Percentiles rank a stretch among this genome's conserved stretches.
phyloP scores from a whole-genome alignment of 495 filamentous ascomycete genomes.

The Margaritispora aquatica region DNA sequence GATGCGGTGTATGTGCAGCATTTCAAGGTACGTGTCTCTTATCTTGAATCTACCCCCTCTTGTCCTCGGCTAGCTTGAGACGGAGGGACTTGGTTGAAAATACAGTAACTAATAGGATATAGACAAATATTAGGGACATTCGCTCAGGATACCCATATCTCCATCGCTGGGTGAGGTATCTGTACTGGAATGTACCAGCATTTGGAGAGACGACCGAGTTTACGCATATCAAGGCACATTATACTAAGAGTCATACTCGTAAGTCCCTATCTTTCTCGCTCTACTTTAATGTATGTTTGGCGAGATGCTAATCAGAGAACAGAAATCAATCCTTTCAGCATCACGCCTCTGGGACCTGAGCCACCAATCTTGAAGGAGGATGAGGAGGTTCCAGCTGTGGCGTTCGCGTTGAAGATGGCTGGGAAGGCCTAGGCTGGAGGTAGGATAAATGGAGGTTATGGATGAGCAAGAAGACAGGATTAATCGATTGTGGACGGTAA shows the following conservation, averaged over 20 bases:
- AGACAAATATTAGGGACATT: constrained; percentile 78
- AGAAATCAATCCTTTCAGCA: constrained; percentile 40
- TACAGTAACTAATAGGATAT: neutral
- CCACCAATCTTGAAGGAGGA: constrained; percentile 48
- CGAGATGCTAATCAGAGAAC: too few relatives aligned
- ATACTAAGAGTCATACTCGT: constrained; percentile 45
- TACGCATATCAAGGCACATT: constrained; percentile 43
- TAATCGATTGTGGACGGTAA: too few relatives aligned
- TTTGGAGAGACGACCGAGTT: constrained; percentile 67
- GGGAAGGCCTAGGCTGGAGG: neutral
- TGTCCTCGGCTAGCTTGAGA: too few relatives aligned
- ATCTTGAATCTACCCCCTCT: too few relatives aligned
- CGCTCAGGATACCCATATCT: constrained; percentile 66
- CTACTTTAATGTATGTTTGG: neutral
- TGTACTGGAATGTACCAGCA: constrained; percentile 65
- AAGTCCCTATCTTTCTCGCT: constrained; percentile 23
- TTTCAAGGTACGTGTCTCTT: constrained; percentile 68
- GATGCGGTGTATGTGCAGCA: constrained; percentile 88
- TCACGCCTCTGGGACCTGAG: constrained; percentile 60
- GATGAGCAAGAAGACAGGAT: too few relatives aligned
- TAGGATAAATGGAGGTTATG: neutral
- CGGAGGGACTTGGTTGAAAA: too few relatives aligned
- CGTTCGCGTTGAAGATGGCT: constrained; percentile 10
- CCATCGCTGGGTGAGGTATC: constrained; percentile 57
- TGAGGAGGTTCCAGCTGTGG: constrained; percentile 22